Evolutionary conservation across 192 early-diverging fungal species (phyloP).

Genomic region (Backusella parvicylindrica): DNA sequence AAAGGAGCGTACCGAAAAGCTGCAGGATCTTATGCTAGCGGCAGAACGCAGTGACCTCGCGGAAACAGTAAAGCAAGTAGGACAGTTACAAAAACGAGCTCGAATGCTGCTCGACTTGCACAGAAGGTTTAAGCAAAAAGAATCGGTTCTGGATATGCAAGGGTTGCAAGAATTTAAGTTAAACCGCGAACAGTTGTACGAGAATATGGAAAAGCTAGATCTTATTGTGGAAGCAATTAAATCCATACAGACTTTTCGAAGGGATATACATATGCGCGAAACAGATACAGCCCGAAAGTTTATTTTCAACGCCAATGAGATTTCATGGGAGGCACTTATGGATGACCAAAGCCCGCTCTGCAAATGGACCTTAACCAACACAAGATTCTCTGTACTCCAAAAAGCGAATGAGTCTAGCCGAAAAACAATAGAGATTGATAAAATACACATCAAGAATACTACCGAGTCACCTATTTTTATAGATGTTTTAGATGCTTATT

Average conservation of each 20-base stretch:
- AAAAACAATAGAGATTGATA: slow-evolving; percentile 73
- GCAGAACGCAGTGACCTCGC: slow-evolving; percentile 70
- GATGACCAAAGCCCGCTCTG: slow-evolving; percentile 63
- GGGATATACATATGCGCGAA: slow-evolving; percentile 47
- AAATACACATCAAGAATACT: slow-evolving; percentile 64
- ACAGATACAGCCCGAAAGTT: slow-evolving; percentile 54
- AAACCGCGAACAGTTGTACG: slow-evolving; percentile 9
- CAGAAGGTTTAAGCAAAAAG: background rate
- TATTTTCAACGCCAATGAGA: slow-evolving; percentile 44
- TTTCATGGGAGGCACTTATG: slow-evolving; percentile 73
- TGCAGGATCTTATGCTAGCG: slow-evolving; percentile 69
- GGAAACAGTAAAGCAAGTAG: slow-evolving; percentile 47
- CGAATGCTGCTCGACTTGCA: slow-evolving; percentile 35
- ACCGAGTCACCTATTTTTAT: slow-evolving; percentile 50
- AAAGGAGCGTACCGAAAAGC: slow-evolving; percentile 50
- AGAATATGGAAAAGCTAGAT: slow-evolving; percentile 55
- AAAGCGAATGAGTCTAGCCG: slow-evolving; percentile 74
- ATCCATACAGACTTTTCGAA: slow-evolving; percentile 47
- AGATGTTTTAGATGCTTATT: slow-evolving; percentile 54
- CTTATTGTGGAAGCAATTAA: slow-evolving; percentile 65
- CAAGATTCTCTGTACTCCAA: slow-evolving; percentile 61
- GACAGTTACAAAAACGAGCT: slow-evolving; percentile 52
- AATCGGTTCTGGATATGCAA: background rate
- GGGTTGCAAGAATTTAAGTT: slow-evolving; percentile 11
- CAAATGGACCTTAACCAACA: slow-evolving; percentile 57